phyloP scores from a whole-genome alignment of 768 basidiomycete genomes.

The Gloeopeniophorella convolvens region DNA sequence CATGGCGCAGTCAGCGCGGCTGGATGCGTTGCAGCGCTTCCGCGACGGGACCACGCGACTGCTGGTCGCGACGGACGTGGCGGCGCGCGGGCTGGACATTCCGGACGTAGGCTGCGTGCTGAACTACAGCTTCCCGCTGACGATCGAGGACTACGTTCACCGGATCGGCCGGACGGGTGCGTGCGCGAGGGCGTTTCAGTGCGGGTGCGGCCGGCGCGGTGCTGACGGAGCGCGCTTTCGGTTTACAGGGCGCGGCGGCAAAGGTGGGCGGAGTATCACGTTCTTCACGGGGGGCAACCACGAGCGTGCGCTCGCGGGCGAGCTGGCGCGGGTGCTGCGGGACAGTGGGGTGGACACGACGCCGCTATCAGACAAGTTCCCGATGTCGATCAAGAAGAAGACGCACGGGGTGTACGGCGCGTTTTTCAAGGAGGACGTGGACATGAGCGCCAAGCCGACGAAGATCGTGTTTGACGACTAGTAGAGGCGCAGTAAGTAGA shows the following conservation, averaged over 20 bases:
- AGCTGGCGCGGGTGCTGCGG: slow-evolving; percentile 82
- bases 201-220: not conserved
- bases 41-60: slow-evolving; percentile 73
- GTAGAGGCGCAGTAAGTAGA: not conserved
- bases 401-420: slow-evolving; percentile 87
- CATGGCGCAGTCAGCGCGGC: slow-evolving; percentile 76
- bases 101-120: slow-evolving; percentile 91
- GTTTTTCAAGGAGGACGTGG: slow-evolving; percentile 68
- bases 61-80: slow-evolving; percentile 95
- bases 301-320: slow-evolving; percentile 84
- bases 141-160: slow-evolving; percentile 89
- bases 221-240: slow-evolving; percentile 6
- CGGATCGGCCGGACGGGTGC: slow-evolving; percentile 84
- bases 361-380: slow-evolving; percentile 75
- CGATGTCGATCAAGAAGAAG: slow-evolving; percentile 97
- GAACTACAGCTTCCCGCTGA: slow-evolving; percentile 97
- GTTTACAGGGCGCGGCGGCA: slow-evolving; percentile 88
- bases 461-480: slow-evolving; percentile 64
- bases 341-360: slow-evolving; percentile 82
- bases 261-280: slow-evolving; percentile 85
- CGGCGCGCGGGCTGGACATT: slow-evolving; percentile 94
- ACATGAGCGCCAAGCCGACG: slow-evolving; percentile 54
- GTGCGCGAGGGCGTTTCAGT: slow-evolving; percentile 15
- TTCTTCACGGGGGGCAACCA: slow-evolving; percentile 94
- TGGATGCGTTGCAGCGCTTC: slow-evolving; percentile 84